A percentile compares a stretch with the other conserved stretches of the same genome.
Evolutionary conservation across 345 rosid species (phyloP).

Genomic region (Eucalyptus tenuipes): DNA sequence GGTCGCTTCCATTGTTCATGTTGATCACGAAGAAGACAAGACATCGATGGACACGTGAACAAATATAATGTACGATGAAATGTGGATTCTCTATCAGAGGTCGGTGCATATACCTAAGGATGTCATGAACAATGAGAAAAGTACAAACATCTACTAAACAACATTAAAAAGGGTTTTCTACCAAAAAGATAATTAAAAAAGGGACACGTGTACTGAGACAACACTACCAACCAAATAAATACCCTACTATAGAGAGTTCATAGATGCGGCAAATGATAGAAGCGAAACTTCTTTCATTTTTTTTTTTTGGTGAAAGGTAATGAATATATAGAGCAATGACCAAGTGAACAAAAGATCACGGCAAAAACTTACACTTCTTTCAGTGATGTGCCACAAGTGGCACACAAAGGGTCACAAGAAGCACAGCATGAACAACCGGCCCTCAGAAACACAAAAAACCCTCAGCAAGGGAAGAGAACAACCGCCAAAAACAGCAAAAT

Average conservation of each 20-base stretch:
- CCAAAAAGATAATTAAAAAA: neutral
- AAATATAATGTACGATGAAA: conserved; percentile 74
- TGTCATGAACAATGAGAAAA: neutral
- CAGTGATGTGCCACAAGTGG: no score
- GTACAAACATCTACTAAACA: neutral
- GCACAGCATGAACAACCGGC: no score
- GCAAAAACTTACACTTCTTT: no score
- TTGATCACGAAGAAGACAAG: conserved; percentile 84
- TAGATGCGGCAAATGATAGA: neutral
- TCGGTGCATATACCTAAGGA: conserved; percentile 72
- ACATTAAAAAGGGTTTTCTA: neutral
- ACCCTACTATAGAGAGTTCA: neutral
- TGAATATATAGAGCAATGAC: no score
- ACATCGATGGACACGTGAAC: conserved; percentile 79
- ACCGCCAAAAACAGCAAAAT: no score
- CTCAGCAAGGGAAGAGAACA: no score
- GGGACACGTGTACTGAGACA: neutral
- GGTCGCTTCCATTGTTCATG: conserved; percentile 82
- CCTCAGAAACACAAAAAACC: no score
- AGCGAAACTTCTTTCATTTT: neutral
- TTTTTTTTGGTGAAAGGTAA: no score
- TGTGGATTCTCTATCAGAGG: conserved; percentile 48
- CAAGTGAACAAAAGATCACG: no score
- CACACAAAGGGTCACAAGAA: no score
- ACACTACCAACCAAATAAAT: neutral